These are phyloP conservation scores for Cystobasidium pallidum DNA, from an alignment of 1,284 basidiomycete species.

Conservation along the genomic window DNA sequence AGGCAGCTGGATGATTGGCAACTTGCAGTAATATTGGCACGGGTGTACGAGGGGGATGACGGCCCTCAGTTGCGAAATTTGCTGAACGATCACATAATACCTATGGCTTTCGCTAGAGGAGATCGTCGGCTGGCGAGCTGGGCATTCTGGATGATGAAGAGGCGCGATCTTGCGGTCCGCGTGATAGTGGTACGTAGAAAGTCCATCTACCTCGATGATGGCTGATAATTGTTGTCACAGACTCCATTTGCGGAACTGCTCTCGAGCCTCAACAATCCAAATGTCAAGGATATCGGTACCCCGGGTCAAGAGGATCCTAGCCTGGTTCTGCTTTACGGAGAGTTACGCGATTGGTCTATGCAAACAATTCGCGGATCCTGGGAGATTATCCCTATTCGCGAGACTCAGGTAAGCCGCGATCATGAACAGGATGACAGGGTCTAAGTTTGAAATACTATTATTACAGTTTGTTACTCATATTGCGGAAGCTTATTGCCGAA, in stretches of 20 bases:
- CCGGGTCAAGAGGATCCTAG: conserved; percentile 89
- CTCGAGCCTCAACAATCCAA: conserved; percentile 60
- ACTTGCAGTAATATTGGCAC: conserved; percentile 81
- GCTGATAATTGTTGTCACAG: conserved; percentile 57
- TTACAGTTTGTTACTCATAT: conserved; percentile 82
- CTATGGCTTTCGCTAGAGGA: conserved; percentile 78
- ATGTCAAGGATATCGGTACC: conserved; percentile 70
- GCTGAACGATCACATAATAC: conserved; percentile 73
- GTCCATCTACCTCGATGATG: neutral
- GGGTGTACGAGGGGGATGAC: conserved; percentile 78
- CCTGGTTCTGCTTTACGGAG: conserved; percentile 84
- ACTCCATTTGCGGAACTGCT: conserved; percentile 76
- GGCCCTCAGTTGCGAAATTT: conserved; percentile 76
- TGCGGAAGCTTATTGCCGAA: conserved; percentile 83
- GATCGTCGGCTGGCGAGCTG: conserved; percentile 96
- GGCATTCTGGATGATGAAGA: conserved; percentile 88
- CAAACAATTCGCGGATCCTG: conserved; percentile 88
- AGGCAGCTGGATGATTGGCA: conserved; percentile 87
- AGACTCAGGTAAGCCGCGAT: conserved; percentile 66
- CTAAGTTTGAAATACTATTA: no score
- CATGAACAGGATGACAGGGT: no score
- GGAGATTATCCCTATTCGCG: conserved; percentile 79
- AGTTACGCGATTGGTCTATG: conserved; percentile 81
- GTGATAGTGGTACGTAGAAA: conserved; percentile 69
- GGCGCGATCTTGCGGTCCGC: conserved; percentile 81